A percentile compares a stretch with the other conserved stretches of the same genome.
phyloP scores from a whole-genome alignment of 2,329 filamentous ascomycete species.

The Stachybotrys echinatus region DNA sequence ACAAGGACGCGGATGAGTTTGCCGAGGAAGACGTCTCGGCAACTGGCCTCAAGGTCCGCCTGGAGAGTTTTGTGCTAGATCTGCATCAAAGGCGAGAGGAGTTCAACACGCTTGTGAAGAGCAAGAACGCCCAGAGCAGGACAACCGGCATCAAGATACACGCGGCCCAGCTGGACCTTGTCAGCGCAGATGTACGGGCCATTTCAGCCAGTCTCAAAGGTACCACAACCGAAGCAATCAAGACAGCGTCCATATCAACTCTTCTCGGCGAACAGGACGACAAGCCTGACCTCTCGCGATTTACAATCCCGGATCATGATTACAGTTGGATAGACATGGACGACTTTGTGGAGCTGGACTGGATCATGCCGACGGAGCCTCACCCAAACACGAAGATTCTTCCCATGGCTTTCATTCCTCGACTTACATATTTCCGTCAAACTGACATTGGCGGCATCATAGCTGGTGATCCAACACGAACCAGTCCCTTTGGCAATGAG shows the following conservation, averaged over 20 bases:
- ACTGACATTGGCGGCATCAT: conserved; percentile 84
- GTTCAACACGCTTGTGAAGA: conserved; percentile 76
- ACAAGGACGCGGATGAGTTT: conserved; percentile 90
- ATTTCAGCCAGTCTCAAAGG: conserved; percentile 86
- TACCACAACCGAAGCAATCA: conserved; percentile 71
- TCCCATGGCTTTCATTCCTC: conserved; percentile 85
- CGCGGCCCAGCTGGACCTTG: conserved; percentile 85
- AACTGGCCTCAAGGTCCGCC: conserved; percentile 90
- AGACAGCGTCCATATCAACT: conserved; percentile 49
- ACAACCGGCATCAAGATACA: conserved; percentile 96
- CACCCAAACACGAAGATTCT: conserved; percentile 93
- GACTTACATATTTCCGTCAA: conserved; percentile 94
- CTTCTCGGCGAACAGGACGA: conserved; percentile 50
- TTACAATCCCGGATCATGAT: conserved; percentile 93
- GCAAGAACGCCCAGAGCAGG: conserved; percentile 68
- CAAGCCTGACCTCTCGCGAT: conserved; percentile 72
- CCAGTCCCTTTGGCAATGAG: conserved; percentile 88
- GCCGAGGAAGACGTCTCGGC: conserved; percentile 73
- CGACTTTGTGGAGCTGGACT: conserved; percentile 96
- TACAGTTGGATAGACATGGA: conserved; percentile 99
- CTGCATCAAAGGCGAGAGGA: conserved; percentile 91
- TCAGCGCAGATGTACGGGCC: conserved; percentile 86
- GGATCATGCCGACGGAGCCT: conserved; percentile 84
- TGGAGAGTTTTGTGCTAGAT: conserved; percentile 97
- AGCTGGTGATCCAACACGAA: conserved; percentile 72